Base-by-base conservation (phyloP, 148 eudicot species). In the Euryodendron excelsum region DNA sequence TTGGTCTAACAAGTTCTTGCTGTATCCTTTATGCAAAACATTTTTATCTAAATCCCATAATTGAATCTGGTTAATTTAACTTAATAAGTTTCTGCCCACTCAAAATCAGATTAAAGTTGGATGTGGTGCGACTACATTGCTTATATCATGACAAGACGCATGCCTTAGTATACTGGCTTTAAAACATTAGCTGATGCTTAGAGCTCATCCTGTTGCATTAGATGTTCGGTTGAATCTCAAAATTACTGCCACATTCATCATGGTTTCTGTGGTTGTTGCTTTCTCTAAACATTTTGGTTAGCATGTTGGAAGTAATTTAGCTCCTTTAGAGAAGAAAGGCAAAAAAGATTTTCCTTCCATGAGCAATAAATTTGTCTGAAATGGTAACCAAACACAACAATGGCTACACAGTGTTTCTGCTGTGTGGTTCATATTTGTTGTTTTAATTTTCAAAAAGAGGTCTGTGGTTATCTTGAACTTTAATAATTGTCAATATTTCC, bases 61-160 rank as follows among this genome's bases (percentile, higher is more conserved):
- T 15, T 48, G 15, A 74, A 34, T 37, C 25, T 18, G 20, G 18
- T 60, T 30, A 75, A 67, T 75, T 27, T 5, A 61, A 13, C 18
- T 21, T 11, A 18, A 17, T 55, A 21, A 68, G 72, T 23, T 39
- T 70, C 9, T 56, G 63, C 30, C 20, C 36, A 7, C 17, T 23
- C 17, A 23, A 25, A 44, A 15, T 59, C 50, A 37, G 4, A 56
- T 53, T 37, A 45, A n/a, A 21, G 41, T 48, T 73, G 65, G 48
- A 73, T 73, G 62, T 74, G 50, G 66, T 37, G 50, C 15, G 67
- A 25, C 36, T 74, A 17, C 37, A 58, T 41, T 53, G 37, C 67
- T 25, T 67, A n/a, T 37, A 34, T 30, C 52, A 59, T 13, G 34
- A 17, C 2, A 44, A 34, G 21, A n/a, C 33, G 7, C 20, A 25